A percentile compares a stretch with the other conserved stretches of the same genome.
phyloP scores from a whole-genome alignment of 768 basidiomycete species.

The Asterophora lycoperdoides region DNA sequence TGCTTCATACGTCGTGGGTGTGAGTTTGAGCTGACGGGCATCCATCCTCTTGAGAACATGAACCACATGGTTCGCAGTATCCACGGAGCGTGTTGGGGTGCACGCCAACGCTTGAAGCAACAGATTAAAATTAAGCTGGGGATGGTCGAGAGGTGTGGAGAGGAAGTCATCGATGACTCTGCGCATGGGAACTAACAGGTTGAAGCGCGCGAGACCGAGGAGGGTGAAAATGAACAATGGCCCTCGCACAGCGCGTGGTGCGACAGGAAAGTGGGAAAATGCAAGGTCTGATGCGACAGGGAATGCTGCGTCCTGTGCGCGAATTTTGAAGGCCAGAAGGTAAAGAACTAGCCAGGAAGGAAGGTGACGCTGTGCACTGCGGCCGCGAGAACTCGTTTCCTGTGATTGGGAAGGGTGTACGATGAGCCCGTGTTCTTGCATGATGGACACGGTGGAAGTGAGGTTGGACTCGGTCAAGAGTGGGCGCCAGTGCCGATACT shows the following conservation, averaged over 20 bases:
- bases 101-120: slow-evolving; percentile 47
- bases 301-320: slow-evolving; percentile 41
- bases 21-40: slow-evolving; percentile 36
- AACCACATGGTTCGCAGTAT: slow-evolving; percentile 36
- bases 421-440: slow-evolving; percentile 12
- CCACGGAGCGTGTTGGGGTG: slow-evolving; percentile 35
- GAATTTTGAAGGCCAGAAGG: slow-evolving; percentile 43
- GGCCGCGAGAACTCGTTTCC: not conserved
- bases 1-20: slow-evolving; percentile 36
- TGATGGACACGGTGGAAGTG: slow-evolving; percentile 22
- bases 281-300: slow-evolving; percentile 41
- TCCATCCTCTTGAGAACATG: slow-evolving; percentile 46
- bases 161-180: slow-evolving; percentile 42
- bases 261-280: slow-evolving; percentile 31
- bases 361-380: slow-evolving; percentile 4
- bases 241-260: slow-evolving; percentile 32
- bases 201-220: slow-evolving; percentile 46
- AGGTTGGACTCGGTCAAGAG: slow-evolving; percentile 33
- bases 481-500: slow-evolving; percentile 38
- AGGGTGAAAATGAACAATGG: slow-evolving; percentile 44
- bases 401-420: not conserved
- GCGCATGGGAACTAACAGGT: slow-evolving; percentile 43
- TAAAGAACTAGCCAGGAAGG: slow-evolving; percentile 58
- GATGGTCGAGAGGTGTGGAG: slow-evolving; percentile 25
- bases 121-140: slow-evolving; percentile 43